Evolutionary conservation across 1,139 yeast species (phyloP).

Genomic region (Nakaseomyces nivariensis): DNA sequence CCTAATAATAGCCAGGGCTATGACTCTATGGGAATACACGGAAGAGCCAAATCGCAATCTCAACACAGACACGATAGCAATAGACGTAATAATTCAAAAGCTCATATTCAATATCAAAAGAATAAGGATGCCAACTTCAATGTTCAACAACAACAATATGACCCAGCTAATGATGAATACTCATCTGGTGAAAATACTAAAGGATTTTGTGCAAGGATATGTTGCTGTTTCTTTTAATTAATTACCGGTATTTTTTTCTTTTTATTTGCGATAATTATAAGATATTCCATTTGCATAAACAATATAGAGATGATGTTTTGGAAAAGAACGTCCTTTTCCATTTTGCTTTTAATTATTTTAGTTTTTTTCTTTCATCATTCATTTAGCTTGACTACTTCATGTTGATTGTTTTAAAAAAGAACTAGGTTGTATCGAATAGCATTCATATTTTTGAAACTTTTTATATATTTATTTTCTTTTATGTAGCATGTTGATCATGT

Average conservation of each 20-base stretch:
- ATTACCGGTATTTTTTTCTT: not conserved
- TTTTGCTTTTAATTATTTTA: not conserved
- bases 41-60: constrained; percentile 1
- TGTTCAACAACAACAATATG: not conserved
- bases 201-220: constrained; percentile 3
- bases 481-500: constrained; percentile 3
- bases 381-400: not conserved
- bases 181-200: not conserved
- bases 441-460: not conserved
- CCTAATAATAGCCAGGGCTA: constrained; percentile 9
- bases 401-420: not conserved
- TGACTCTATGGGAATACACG: constrained; percentile 11
- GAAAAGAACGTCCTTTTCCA: not conserved
- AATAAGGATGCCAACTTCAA: not conserved
- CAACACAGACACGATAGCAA: not conserved
- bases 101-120: constrained; percentile 2
- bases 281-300: not conserved
- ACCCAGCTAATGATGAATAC: not conserved
- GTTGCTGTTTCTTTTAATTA: constrained; percentile 2
- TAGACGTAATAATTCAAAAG: not conserved
- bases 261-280: not conserved
- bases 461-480: not conserved
- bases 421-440: not conserved
- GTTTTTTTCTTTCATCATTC: not conserved
- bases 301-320: not conserved